These are phyloP conservation scores for Fagopyrum tataricum DNA, from an alignment of 148 eudicot genomes.

Conservation along the genomic window DNA sequence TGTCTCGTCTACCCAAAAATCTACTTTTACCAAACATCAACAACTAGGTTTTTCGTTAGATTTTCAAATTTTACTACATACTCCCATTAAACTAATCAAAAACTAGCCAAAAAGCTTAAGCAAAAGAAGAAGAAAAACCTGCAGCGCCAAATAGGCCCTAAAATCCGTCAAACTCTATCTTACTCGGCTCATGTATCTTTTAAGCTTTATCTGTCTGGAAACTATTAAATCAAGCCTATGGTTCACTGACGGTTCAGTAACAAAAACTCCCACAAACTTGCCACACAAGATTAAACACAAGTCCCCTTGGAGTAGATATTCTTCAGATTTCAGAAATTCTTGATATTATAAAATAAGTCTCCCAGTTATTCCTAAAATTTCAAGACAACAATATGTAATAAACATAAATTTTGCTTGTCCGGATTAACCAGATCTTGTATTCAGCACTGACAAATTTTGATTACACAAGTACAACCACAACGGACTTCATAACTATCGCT, in stretches of 20 bases:
- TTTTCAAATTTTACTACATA: too few relatives aligned
- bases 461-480: neutral
- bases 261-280: neutral
- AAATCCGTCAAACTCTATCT: too few relatives aligned
- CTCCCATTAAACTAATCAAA: too few relatives aligned
- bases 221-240: too few relatives aligned
- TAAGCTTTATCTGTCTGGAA: too few relatives aligned
- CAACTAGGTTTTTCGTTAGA: too few relatives aligned
- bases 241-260: neutral
- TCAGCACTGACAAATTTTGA: neutral
- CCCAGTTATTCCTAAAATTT: neutral
- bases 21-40: too few relatives aligned
- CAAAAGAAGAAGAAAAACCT: too few relatives aligned
- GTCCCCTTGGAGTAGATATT: neutral
- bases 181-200: too few relatives aligned
- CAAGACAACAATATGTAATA: neutral
- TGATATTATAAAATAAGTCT: neutral
- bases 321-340: neutral
- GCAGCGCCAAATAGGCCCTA: too few relatives aligned
- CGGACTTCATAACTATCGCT: conserved; percentile 1
- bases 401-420: neutral
- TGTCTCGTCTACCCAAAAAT: too few relatives aligned
- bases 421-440: conserved; percentile 4
- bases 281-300: neutral
- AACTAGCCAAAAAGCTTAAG: too few relatives aligned